Evolutionary conservation across 768 basidiomycete genomes (phyloP), one percentile per base, ranked within the genome.

Genomic region (Collybia sordida): DNA sequence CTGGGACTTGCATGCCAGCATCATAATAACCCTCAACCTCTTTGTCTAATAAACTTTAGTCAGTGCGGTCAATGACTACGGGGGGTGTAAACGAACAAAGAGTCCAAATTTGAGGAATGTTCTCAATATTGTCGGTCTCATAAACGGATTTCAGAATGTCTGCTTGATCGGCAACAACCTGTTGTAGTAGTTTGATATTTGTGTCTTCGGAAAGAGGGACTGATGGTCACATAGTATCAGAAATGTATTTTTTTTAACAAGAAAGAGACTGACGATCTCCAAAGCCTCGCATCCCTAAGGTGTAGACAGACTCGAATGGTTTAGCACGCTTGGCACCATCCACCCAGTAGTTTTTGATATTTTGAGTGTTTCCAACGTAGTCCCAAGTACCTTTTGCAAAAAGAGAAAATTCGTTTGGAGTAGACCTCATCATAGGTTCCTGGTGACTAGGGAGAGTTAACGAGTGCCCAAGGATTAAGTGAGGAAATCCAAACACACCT

Each of bases 341-440:
- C 0, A 77, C 65, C 83, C 85, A 88, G 64, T 78, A 90, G 15
- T 75, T 61, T 59, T 81, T 77, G 57, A 90, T 76, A 42, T 72
- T 73, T 18, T 74, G 73, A 5, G 72, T 58, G 60, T 87, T 88
- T 12, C 65, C 69, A 31, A 65, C 72, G 59, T 82, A 86, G 59
- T 88, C 80, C 85, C 86, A 90, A 0, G 69, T 55, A 1, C 86
- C 86, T 6, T 60, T 59, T 2, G 79, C 82, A 50, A 81, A 79
- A 9, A 79, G 61, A 51, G 64, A 72, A 74, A 83, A 89, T 60
- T 88, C 85, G 52, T 78, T 74, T 3, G 86, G 85, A 2, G 81
- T 82, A 27, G 83, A 83, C 18, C 86, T 79, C 73, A 82, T 80
- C 82, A 88, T 86, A 7, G 87, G 86, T 58, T 89, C 86, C 62